Conservation (phyloP, 176 grass and related monocot genomes). For the Bothriochloa decipiens region DNA sequence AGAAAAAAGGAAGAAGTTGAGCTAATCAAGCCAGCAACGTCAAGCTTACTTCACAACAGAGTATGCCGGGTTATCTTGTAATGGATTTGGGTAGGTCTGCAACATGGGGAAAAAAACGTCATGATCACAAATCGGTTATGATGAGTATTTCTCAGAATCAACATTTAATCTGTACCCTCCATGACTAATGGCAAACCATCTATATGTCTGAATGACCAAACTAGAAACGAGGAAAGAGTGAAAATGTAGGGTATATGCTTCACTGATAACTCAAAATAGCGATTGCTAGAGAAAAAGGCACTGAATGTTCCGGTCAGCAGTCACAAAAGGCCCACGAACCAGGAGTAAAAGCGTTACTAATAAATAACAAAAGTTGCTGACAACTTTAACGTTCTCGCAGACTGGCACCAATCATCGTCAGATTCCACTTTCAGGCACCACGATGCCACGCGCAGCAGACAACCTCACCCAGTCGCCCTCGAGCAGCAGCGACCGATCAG, state of each 20-base stretch:
- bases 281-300: not conserved
- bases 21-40: not conserved
- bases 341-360: not conserved
- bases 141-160: not conserved
- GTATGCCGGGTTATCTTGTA: constrained; percentile 95
- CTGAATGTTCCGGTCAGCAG: not conserved
- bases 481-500: not conserved
- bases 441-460: not conserved
- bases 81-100: constrained; percentile 87
- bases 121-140: constrained; percentile 9
- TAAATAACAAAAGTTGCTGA: not conserved
- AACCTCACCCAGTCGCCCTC: constrained; percentile 8
- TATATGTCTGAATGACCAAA: not conserved
- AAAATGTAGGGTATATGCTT: not conserved
- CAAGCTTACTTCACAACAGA: constrained; percentile 87
- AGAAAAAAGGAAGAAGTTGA: not conserved
- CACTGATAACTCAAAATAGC: not conserved
- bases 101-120: constrained; percentile 32
- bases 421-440: not conserved
- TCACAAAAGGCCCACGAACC: constrained; percentile 3
- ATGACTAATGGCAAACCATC: not conserved
- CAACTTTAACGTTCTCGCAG: not conserved
- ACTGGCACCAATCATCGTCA: constrained; percentile 29
- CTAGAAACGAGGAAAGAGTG: not conserved
- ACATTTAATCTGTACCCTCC: not conserved